Conservation (phyloP, 805 yeast genomes). For the Kluyveromyces nonfermentans region DNA sequence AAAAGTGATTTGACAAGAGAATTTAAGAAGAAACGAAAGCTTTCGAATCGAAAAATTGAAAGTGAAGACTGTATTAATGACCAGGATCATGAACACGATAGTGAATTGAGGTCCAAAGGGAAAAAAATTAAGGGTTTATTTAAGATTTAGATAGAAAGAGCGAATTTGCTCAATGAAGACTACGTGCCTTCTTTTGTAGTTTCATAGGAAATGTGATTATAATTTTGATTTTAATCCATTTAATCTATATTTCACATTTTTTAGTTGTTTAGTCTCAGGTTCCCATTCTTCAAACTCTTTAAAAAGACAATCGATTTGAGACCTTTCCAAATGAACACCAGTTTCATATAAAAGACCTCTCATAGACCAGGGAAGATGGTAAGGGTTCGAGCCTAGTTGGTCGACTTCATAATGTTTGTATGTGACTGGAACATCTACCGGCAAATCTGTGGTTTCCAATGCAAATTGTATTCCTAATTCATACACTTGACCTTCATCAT, state of each 20-base stretch:
- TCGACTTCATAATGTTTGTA: conserved; percentile 47
- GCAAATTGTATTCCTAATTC: conserved; percentile 67
- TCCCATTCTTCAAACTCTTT: conserved; percentile 76
- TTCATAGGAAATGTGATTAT: conserved; percentile 1
- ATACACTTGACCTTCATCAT: conserved; percentile 78
- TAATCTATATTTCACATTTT: conserved; percentile 74
- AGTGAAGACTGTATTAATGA: conserved; percentile 13
- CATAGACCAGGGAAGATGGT: conserved; percentile 85
- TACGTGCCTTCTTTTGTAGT: neutral
- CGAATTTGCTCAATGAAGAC: neutral
- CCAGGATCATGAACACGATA: conserved; percentile 11
- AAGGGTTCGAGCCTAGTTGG: conserved; percentile 69
- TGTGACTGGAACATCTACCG: conserved; percentile 31
- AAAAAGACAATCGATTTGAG: conserved; percentile 52
- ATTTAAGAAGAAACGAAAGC: conserved; percentile 8
- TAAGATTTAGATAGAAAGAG: neutral
- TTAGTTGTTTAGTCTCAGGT: conserved; percentile 73
- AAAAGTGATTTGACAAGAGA: conserved; percentile 9
- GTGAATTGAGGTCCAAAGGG: neutral
- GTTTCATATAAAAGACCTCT: conserved; percentile 71
- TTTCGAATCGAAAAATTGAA: conserved; percentile 15
- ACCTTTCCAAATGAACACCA: conserved; percentile 40
- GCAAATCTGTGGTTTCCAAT: conserved; percentile 59
- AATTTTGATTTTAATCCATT: conserved; percentile 38
- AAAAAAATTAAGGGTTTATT: conserved; percentile 1